Percentiles rank a stretch among this genome's conserved stretches.
phyloP scores from a whole-genome alignment of 208 protist species.

The Crithidia expoeki region DNA sequence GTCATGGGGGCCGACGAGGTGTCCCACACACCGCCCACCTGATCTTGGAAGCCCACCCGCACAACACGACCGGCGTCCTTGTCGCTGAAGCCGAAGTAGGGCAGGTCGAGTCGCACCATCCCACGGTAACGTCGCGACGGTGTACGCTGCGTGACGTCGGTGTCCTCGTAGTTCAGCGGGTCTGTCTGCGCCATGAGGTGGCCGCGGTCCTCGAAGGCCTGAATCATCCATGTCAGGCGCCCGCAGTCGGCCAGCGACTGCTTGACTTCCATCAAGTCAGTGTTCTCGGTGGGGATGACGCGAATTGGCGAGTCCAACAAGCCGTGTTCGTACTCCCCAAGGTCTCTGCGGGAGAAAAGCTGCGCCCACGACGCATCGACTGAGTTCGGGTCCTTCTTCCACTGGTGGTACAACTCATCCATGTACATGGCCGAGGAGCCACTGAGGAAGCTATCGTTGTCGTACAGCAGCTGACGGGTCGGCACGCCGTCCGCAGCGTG shows the following conservation, averaged over 20 bases:
- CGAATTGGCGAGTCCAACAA: constrained; percentile 68
- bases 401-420: constrained; percentile 83
- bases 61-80: constrained; percentile 76
- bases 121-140: constrained; percentile 66
- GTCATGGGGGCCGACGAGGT: constrained; percentile 69
- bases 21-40: constrained; percentile 76
- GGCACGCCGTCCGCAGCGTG: constrained; percentile 35
- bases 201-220: constrained; percentile 87
- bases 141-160: constrained; percentile 42
- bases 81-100: constrained; percentile 79
- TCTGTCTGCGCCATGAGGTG: constrained; percentile 84
- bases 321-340: constrained; percentile 57
- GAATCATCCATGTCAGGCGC: constrained; percentile 87
- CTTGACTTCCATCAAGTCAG: constrained; percentile 46
- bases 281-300: constrained; percentile 51
- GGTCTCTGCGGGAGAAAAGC: constrained; percentile 53
- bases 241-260: constrained; percentile 82
- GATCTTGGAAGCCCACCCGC: constrained; percentile 79
- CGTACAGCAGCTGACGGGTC: constrained; percentile 66
- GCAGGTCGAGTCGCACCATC: constrained; percentile 74
- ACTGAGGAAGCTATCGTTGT: constrained; percentile 87
- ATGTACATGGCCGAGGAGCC: constrained; percentile 83
- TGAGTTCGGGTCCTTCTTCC: constrained; percentile 73
- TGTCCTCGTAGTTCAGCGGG: constrained; percentile 77
- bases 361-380: constrained; percentile 79